These are phyloP conservation scores for Pinus tabuliformis DNA, from an alignment of 75 land plant species.

Conservation along the genomic window DNA sequence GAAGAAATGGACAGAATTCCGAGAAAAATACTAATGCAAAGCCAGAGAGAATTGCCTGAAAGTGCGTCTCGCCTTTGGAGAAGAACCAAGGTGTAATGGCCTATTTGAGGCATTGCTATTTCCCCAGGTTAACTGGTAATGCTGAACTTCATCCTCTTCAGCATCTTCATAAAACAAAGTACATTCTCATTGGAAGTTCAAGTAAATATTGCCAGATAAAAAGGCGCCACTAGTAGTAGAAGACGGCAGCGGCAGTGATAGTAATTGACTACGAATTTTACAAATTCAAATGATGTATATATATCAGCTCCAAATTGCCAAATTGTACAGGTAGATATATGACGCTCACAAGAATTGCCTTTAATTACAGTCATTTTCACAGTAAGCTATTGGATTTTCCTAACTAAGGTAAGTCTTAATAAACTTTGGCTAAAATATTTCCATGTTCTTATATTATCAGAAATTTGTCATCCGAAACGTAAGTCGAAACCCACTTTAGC, in stretches of 20 bases:
- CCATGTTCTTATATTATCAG: too few species aligned
- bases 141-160: not conserved
- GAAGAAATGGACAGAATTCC: not conserved
- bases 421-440: too few species aligned
- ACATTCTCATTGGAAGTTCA: conserved; percentile 1
- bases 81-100: not conserved
- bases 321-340: too few species aligned
- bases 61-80: not conserved
- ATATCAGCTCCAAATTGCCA: too few species aligned
- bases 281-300: too few species aligned
- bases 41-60: not conserved
- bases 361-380: too few species aligned
- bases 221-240: not conserved
- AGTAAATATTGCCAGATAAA: not conserved
- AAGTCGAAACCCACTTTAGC: too few species aligned
- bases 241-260: not conserved
- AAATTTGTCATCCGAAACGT: too few species aligned
- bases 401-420: too few species aligned
- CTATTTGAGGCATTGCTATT: not conserved
- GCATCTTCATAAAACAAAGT: not conserved
- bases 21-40: not conserved
- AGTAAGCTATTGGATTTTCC: too few species aligned
- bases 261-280: not conserved
- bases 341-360: too few species aligned
- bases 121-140: not conserved